phyloP scores from a whole-genome alignment of 768 basidiomycete species.

The Pleurotus sapidus region DNA sequence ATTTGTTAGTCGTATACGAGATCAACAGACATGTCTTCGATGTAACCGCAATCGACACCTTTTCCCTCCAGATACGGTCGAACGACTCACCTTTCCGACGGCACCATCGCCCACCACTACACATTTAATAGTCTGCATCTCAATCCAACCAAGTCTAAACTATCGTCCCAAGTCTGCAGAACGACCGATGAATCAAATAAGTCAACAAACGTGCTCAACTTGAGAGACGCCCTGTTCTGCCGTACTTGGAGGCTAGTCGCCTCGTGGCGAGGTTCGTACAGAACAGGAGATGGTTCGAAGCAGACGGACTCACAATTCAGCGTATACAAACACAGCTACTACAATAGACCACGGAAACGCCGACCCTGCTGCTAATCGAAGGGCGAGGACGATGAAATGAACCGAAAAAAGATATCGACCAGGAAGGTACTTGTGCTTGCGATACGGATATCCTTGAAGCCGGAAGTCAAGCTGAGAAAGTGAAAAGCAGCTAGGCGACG shows the following conservation, averaged over 20 bases:
- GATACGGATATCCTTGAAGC: constrained; percentile 1
- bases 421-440: not conserved
- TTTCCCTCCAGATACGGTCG: not conserved
- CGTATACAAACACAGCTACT: constrained; percentile 7
- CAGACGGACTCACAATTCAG: constrained; percentile 1
- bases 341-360: constrained; percentile 3
- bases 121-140: constrained; percentile 97
- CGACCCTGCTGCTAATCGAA: constrained; percentile 1
- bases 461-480: not conserved
- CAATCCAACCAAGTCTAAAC: constrained; percentile 17
- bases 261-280: constrained; percentile 33
- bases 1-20: constrained; percentile 97
- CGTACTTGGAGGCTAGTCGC: constrained; percentile 17
- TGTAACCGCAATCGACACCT: constrained; percentile 2
- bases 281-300: not conserved
- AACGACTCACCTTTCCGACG: constrained; percentile 84
- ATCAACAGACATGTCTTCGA: constrained; percentile 90
- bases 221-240: not conserved
- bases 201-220: not conserved
- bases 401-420: not conserved
- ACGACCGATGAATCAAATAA: constrained; percentile 12
- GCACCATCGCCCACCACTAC: constrained; percentile 98
- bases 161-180: not conserved
- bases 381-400: not conserved
- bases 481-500: not conserved